A percentile compares a stretch with the other conserved stretches of the same genome.
These are phyloP conservation scores for Apiotrichum montevideense DNA, from an alignment of 1,284 basidiomycete genomes.

Conservation along the genomic window DNA sequence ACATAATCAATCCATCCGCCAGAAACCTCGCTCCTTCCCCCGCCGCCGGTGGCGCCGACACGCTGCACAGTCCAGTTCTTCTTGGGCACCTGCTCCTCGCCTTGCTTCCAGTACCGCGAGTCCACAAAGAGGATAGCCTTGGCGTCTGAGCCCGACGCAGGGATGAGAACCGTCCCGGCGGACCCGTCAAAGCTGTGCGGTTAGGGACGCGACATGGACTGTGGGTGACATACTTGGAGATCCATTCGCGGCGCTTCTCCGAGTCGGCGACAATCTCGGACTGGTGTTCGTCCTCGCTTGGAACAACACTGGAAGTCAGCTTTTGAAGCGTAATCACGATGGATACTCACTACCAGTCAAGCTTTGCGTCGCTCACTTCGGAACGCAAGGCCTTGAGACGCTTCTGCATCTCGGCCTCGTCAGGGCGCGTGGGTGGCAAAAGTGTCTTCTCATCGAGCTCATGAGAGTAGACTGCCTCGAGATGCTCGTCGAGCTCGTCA, in stretches of 20 bases:
- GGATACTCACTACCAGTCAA: conserved; percentile 75
- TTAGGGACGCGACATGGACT: too few relatives aligned
- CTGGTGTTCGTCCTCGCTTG: conserved; percentile 77
- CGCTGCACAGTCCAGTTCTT: conserved; percentile 67
- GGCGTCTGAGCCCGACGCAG: conserved; percentile 55
- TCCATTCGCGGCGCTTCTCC: conserved; percentile 75
- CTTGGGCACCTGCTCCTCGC: conserved; percentile 64
- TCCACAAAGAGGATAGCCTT: conserved; percentile 63
- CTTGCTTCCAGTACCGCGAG: conserved; percentile 84
- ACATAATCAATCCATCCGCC: conserved; percentile 76
- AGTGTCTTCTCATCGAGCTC: conserved; percentile 10
- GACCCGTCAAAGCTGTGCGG: conserved; percentile 68
- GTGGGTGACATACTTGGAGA: conserved; percentile 61
- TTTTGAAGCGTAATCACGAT: not conserved
- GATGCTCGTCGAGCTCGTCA: conserved; percentile 6
- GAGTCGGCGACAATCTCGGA: conserved; percentile 77
- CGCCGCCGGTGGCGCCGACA: conserved; percentile 54
- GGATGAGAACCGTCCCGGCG: conserved; percentile 75
- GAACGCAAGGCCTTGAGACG: conserved; percentile 62
- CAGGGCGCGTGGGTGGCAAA: not conserved
- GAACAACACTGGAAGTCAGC: conserved; percentile 55
- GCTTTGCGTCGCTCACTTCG: conserved; percentile 63
- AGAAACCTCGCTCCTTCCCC: conserved; percentile 46
- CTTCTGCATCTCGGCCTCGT: conserved; percentile 36
- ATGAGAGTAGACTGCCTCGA: conserved; percentile 8